phyloP scores from a whole-genome alignment of 1,139 yeast species.

The Debaryomycetaceae sp. region DNA sequence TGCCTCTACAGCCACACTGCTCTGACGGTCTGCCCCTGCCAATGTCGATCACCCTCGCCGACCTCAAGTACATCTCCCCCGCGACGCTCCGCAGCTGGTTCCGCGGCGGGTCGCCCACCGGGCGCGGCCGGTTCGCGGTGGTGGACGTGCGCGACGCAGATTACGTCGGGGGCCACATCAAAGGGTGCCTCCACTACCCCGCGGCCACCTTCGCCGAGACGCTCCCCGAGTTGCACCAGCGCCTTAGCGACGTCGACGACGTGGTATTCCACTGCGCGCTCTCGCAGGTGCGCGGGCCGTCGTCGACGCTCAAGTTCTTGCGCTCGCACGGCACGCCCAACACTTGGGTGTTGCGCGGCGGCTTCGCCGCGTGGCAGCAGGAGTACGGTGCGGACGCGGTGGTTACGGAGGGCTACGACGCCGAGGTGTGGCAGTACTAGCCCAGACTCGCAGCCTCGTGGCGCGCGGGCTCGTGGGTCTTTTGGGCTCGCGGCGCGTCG shows the following conservation, averaged over 20 bases:
- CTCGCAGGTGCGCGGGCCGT: conserved; percentile 88
- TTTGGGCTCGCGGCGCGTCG: no score
- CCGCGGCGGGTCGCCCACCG: conserved; percentile 26
- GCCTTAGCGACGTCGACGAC: conserved; percentile 35
- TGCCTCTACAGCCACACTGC: no score
- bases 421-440: conserved; percentile 49
- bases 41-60: neutral
- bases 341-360: conserved; percentile 76
- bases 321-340: conserved; percentile 44
- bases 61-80: conserved; percentile 38
- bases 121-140: conserved; percentile 50
- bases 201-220: conserved; percentile 42
- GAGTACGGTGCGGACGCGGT: conserved; percentile 60
- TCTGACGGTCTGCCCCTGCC: no score
- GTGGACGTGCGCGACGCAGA: conserved; percentile 89
- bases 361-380: conserved; percentile 81
- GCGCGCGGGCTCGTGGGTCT: neutral
- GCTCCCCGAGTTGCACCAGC: conserved; percentile 38
- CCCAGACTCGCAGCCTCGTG: conserved; percentile 2
- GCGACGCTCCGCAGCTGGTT: conserved; percentile 45
- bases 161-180: conserved; percentile 64
- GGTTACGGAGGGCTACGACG: conserved; percentile 66
- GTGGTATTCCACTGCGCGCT: conserved; percentile 88
- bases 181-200: conserved; percentile 58
- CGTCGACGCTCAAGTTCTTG: conserved; percentile 67